These are phyloP conservation scores for Alternaria angustiovoidea DNA, from an alignment of 2,329 filamentous ascomycete genomes.

Conservation along the genomic window DNA sequence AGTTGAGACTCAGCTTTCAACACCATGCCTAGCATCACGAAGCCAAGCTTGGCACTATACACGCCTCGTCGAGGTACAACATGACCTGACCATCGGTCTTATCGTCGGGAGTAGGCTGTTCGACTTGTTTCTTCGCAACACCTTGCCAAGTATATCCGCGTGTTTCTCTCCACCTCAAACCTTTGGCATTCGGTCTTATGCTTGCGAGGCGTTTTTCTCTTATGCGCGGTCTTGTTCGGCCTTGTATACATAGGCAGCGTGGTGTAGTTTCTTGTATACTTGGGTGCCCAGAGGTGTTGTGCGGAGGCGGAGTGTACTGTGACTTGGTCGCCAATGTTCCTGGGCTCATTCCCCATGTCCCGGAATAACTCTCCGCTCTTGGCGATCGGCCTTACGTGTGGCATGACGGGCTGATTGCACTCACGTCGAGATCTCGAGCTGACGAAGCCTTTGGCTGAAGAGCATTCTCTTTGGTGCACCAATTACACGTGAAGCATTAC, in stretches of 20 bases:
- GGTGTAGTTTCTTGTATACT: not conserved
- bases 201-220: constrained; percentile 1
- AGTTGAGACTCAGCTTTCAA: not conserved
- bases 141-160: not conserved
- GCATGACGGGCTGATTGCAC: not conserved
- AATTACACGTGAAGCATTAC: not conserved
- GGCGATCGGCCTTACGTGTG: not conserved
- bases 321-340: not conserved
- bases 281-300: not conserved
- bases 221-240: constrained; percentile 4
- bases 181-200: constrained; percentile 4
- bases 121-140: not conserved
- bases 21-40: constrained; percentile 7
- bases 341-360: not conserved
- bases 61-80: not conserved
- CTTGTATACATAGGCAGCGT: not conserved
- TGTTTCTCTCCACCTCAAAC: not conserved
- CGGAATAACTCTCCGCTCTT: constrained; percentile 1
- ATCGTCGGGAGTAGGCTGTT: not conserved
- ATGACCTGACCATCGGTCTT: constrained; percentile 1
- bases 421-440: not conserved
- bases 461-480: not conserved
- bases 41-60: not conserved
- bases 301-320: not conserved
- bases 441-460: not conserved